Conservation (phyloP, 148 eudicot genomes). For the Rhododendron mucronatum region DNA sequence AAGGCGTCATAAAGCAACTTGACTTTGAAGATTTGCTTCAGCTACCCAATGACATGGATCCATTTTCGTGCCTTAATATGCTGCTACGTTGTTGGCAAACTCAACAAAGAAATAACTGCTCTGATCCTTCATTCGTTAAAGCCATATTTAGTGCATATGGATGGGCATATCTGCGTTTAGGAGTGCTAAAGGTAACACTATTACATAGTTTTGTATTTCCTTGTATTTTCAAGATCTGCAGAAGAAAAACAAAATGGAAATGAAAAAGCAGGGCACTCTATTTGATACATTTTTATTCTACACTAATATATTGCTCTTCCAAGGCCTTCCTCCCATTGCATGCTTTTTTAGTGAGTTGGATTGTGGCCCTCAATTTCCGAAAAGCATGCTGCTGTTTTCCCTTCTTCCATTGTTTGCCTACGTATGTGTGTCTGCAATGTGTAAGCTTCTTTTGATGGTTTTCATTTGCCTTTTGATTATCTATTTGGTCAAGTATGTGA, state of each 20-base stretch:
- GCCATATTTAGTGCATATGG: conserved; percentile 76
- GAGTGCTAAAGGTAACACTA: conserved; percentile 67
- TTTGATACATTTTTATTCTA: background rate
- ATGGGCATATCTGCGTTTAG: conserved; percentile 80
- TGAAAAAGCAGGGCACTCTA: background rate
- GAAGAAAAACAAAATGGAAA: background rate
- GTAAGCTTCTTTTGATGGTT: background rate
- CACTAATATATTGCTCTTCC: background rate
- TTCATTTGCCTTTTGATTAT: background rate
- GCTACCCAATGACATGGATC: conserved; percentile 77
- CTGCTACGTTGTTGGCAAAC: conserved; percentile 52
- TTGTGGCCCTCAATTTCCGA: background rate
- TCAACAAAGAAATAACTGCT: conserved; percentile 39
- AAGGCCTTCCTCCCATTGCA: background rate
- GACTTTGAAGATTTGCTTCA: conserved; percentile 78
- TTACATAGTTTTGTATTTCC: background rate
- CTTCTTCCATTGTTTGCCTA: background rate
- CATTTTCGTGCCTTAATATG: conserved; percentile 51
- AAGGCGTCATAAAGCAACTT: conserved; percentile 75
- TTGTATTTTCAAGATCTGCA: background rate
- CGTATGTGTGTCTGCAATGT: background rate
- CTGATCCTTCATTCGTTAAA: conserved; percentile 65
- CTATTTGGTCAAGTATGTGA: background rate
- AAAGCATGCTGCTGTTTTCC: background rate
- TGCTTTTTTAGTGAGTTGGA: background rate